These are phyloP conservation scores for Bacidia gigantensis DNA, from an alignment of 495 filamentous ascomycete species.

Conservation along the genomic window DNA sequence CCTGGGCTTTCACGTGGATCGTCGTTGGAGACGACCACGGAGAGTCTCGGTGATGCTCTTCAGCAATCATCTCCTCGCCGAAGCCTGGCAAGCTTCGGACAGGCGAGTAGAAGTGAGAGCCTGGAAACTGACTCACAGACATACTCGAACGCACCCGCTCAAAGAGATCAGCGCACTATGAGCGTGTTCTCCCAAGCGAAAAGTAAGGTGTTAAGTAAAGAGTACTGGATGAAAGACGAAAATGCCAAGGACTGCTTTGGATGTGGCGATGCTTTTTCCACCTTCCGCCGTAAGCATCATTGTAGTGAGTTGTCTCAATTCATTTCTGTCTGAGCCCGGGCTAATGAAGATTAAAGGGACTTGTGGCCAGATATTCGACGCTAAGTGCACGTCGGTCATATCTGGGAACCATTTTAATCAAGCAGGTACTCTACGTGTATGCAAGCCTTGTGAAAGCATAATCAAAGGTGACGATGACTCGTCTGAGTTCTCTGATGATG, in stretches of 20 bases:
- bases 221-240: constrained; percentile 99
- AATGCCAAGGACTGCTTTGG: constrained; percentile 95
- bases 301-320: constrained; percentile 40
- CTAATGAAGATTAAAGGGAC: constrained; percentile 23
- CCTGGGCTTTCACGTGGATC: constrained; percentile 45
- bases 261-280: constrained; percentile 78
- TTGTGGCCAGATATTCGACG: constrained; percentile 94
- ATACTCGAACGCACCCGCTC: constrained; percentile 10
- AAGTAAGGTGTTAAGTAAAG: constrained; percentile 75
- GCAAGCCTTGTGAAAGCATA: constrained; percentile 86
- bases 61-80: constrained; percentile 6
- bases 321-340: not conserved
- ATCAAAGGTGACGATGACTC: constrained; percentile 85
- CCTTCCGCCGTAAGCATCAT: constrained; percentile 92
- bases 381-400: constrained; percentile 85
- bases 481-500: constrained; percentile 62
- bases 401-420: constrained; percentile 81
- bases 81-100: not conserved
- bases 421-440: constrained; percentile 71
- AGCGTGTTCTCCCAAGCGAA: constrained; percentile 53
- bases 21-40: constrained; percentile 34
- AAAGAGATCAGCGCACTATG: constrained; percentile 43
- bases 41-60: constrained; percentile 14
- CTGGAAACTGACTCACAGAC: constrained; percentile 7
- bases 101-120: constrained; percentile 6